Base-by-base conservation (phyloP, 2,329 filamentous ascomycete genomes). In the Colletotrichum sp. region DNA sequence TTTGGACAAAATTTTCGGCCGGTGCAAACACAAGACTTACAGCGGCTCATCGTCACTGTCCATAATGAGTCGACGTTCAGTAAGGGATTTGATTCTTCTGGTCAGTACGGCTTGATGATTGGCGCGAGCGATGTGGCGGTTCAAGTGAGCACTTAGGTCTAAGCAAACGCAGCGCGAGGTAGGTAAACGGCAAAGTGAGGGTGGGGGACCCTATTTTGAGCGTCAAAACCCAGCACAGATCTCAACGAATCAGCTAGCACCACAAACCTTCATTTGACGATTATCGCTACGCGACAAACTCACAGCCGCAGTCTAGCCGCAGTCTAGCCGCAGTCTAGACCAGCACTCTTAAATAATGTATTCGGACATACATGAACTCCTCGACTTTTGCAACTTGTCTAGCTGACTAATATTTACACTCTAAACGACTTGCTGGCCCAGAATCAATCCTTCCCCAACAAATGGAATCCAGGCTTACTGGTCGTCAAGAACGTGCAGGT, bases 401-500 rank as follows among this genome's bases (percentile, higher is more conserved):
- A 80, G 79, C 76, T 77, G 77, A 77, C 75, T 76, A 80, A 21
- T 82, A 74, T 82, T 76, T 82, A 81, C 78, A 79, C 67, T 71
- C 69, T 75, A 74, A 71, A 64, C 72, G 33, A 72, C 55, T 69
- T 69, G 66, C 69, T 70, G 62, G 69, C 57, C 71, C 63, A 47
- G 62, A 66, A 73, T 72, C 72, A 70, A 69, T 70, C 67, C 65
- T 66, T 18, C 38, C 76, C 76, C 74, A 13, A 75, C 78, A 69
- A 70, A 79, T 72, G 51, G 54, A 66, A 72, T 47, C 57, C 69
- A 65, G 55, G 57, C 57, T 74, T 61, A 74, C 89, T 95, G 91
- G 84, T 97, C 93, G 83, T 98, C 95, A 82, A 95, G 87, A 75
- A 99, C 96, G 84, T 99, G 97, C 83, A 98, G 87, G 84, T 98